A percentile compares a stretch with the other conserved stretches of the same genome.
Evolutionary conservation across 108 stramenopile genomes (phyloP).

Genomic region (Cyclotella cryptica): DNA sequence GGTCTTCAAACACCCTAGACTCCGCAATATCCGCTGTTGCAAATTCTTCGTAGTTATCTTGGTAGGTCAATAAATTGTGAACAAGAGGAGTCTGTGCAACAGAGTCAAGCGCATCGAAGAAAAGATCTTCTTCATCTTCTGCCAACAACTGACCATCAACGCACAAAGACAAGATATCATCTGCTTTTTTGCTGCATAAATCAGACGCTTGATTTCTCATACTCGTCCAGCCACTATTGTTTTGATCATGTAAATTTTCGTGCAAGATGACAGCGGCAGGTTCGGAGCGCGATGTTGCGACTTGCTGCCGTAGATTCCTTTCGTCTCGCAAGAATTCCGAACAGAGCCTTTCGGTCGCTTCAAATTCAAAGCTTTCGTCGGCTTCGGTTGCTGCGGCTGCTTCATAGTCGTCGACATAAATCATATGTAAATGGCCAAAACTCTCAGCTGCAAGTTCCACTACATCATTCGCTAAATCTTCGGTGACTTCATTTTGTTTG

Average conservation of each 20-base stretch:
- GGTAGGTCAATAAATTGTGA: neutral
- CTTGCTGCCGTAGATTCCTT: too few relatives aligned
- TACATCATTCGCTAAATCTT: conserved; percentile 1
- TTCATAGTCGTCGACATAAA: conserved; percentile 18
- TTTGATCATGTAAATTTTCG: neutral
- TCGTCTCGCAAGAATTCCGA: neutral
- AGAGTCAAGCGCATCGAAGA: conserved; percentile 14
- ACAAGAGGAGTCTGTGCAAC: neutral
- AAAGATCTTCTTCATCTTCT: conserved; percentile 11
- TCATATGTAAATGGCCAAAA: conserved; percentile 3
- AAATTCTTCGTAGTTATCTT: conserved; percentile 12
- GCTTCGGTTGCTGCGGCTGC: conserved; percentile 12
- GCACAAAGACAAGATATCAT: conserved; percentile 16
- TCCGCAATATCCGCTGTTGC: neutral
- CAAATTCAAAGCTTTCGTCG: conserved; percentile 18
- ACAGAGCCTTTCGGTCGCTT: conserved; percentile 9
- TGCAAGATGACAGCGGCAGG: neutral
- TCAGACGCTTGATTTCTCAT: neutral
- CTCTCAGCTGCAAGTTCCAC: conserved; percentile 18
- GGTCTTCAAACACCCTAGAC: neutral
- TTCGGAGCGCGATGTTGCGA: neutral
- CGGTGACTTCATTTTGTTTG: neutral
- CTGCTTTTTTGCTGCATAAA: neutral
- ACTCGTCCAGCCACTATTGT: neutral
- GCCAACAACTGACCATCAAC: conserved; percentile 9